phyloP scores from a whole-genome alignment of 305 asterid species.

The Fraxinus baroniana region DNA sequence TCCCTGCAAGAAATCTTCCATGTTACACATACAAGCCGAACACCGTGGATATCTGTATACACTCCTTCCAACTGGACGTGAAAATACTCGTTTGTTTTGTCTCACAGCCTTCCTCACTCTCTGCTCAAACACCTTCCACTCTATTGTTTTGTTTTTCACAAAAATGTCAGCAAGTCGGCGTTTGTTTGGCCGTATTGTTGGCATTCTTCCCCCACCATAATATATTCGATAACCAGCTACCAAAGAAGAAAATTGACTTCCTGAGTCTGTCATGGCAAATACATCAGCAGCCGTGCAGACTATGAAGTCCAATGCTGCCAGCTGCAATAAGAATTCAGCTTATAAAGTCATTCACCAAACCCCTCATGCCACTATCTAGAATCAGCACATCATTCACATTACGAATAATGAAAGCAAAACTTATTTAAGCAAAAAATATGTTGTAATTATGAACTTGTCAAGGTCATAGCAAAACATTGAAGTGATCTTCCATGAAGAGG shows the following conservation, averaged over 20 bases:
- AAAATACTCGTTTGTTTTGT: conserved; percentile 85
- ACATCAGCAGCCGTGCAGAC: conserved; percentile 85
- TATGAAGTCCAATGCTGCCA: conserved; percentile 94
- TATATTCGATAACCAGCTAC: conserved; percentile 87
- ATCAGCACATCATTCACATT: background rate
- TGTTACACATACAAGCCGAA: conserved; percentile 75
- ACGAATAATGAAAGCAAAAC: background rate
- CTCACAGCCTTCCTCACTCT: conserved; percentile 92
- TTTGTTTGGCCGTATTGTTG: conserved; percentile 91
- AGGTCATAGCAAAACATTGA: background rate
- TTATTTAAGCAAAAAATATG: background rate
- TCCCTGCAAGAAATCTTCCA: conserved; percentile 28
- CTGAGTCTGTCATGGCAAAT: conserved; percentile 97
- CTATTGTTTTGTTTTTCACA: conserved; percentile 82
- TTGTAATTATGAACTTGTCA: background rate
- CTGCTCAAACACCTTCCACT: conserved; percentile 85
- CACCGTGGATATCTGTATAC: conserved; percentile 93
- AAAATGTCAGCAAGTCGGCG: conserved; percentile 93
- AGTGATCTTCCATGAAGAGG: conserved; percentile 9
- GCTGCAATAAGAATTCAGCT: conserved; percentile 44
- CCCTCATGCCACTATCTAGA: background rate
- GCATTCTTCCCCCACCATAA: conserved; percentile 80
- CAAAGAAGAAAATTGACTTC: conserved; percentile 90
- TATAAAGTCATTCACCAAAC: conserved; percentile 5
- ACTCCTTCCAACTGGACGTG: conserved; percentile 89